Evolutionary conservation across 2,329 filamentous ascomycete species (phyloP).

Genomic region (Aspergillus niger): DNA sequence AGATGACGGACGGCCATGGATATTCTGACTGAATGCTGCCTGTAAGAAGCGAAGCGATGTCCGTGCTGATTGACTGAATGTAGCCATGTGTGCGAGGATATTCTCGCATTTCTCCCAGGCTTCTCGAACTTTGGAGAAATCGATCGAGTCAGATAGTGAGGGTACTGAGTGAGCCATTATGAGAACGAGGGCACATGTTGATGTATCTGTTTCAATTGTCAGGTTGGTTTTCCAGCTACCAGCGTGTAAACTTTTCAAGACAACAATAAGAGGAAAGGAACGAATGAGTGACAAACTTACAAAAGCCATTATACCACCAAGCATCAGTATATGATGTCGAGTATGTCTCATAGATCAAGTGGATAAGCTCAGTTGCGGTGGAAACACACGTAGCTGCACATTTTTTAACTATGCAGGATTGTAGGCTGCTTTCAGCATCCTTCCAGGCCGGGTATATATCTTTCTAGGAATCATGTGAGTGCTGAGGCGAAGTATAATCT

Average conservation of each 20-base stretch:
- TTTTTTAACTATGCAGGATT: slow-evolving; percentile 30
- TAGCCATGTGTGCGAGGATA: slow-evolving; percentile 30
- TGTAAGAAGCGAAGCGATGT: slow-evolving; percentile 35
- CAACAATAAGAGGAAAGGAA: no score
- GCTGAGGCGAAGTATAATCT: slow-evolving; percentile 15
- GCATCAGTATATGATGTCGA: slow-evolving; percentile 29
- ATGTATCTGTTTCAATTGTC: slow-evolving; percentile 25
- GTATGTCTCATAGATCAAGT: slow-evolving; percentile 33
- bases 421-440: slow-evolving; percentile 16
- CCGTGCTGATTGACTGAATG: slow-evolving; percentile 31
- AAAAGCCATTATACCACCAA: slow-evolving; percentile 47
- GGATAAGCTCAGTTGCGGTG: slow-evolving; percentile 34
- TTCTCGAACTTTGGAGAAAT: slow-evolving; percentile 20
- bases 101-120: slow-evolving; percentile 33
- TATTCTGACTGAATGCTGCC: slow-evolving; percentile 7
- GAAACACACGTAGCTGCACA: slow-evolving; percentile 36
- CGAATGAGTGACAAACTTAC: slow-evolving; percentile 23
- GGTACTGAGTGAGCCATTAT: slow-evolving; percentile 33
- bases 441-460: slow-evolving; percentile 4
- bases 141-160: slow-evolving; percentile 24
- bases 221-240: no score
- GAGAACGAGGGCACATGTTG: slow-evolving; percentile 34
- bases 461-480: neutral
- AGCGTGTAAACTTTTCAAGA: no score
- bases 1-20: neutral